phyloP scores from a whole-genome alignment of 306 rosid species.

The Hylodesmum podocarpum region DNA sequence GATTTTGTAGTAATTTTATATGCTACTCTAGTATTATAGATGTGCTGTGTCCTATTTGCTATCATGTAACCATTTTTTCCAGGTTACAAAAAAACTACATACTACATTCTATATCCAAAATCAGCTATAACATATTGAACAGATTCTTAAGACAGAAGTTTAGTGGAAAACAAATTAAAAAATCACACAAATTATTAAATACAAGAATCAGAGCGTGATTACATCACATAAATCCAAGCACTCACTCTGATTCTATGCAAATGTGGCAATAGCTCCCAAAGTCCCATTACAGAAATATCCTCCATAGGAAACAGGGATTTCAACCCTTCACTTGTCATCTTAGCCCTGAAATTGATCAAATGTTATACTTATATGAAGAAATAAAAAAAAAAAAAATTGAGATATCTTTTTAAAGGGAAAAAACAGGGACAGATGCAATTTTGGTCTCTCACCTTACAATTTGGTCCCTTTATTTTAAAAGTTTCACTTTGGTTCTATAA shows the following conservation, averaged over 20 bases:
- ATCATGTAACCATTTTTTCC: neutral
- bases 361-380: neutral
- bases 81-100: neutral
- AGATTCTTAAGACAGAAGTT: neutral
- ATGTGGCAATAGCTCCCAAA: constrained; percentile 88
- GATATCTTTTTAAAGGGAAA: no score
- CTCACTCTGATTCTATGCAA: constrained; percentile 72
- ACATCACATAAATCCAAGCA: neutral
- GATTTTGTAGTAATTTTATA: neutral
- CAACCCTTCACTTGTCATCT: constrained; percentile 76
- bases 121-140: neutral
- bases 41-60: neutral
- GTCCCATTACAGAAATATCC: constrained; percentile 89
- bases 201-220: neutral
- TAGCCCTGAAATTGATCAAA: constrained; percentile 51
- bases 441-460: neutral
- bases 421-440: no score
- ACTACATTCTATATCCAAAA: neutral
- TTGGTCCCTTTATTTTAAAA: no score
- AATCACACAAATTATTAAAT: neutral
- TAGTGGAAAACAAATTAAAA: neutral
- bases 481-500: no score
- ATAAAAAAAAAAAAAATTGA: no score
- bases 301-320: constrained; percentile 73
- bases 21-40: neutral